Base-by-base conservation (phyloP, 2,329 filamentous ascomycete species). In the Aspergillus luchuensis region DNA sequence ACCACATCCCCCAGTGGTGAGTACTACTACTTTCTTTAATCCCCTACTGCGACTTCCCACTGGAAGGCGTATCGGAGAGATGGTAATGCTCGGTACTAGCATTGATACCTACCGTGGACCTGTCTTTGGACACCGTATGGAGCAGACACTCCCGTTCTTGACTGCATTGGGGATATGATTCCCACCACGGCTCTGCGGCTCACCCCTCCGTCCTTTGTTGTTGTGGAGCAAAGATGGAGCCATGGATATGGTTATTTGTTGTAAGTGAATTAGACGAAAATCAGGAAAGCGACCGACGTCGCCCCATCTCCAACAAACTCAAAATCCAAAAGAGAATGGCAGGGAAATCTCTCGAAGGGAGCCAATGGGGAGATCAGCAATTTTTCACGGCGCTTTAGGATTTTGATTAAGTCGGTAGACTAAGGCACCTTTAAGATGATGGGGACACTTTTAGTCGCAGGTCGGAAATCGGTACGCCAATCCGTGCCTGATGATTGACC, bases 201-300 rank as follows among this genome's bases (percentile, higher is more conserved):
- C 56, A 50, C 50, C 45, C 33, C 56, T 55, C 55, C 54, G 55
- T 17, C 41, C 49, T 54, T 38, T 39, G 56, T 39, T 56, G 36
- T 36, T 38, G 63, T 63, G 61, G 63, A 63, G 56, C 56, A 49
- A 5, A 28, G 30, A 61, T 58, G 55, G 55, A 50, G 59, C 56
- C 43, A 63, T 59, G 58, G 55, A 52, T 60, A 64, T 48, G 51
- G 51, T 63, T 61, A 56, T 49, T 58, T 64, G 45, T 53, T 56
- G 41, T 38, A 45, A 57, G 54, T 57, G 36, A 52, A 55, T 61
- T 51, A 57, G 11, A 59, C 47, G 51, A 58, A 56, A 49, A 48
- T 36, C 60, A 47, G 51, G 38, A 21, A 55, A 30, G 23, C 52
- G 52, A 55, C 36, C 43, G 38, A 48, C 48, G 57, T 53, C 33